Percentiles rank a stretch among this genome's conserved stretches.
Evolutionary conservation across 2,329 filamentous ascomycete genomes (phyloP).

Genomic region (Ophiostoma pallidulum): DNA sequence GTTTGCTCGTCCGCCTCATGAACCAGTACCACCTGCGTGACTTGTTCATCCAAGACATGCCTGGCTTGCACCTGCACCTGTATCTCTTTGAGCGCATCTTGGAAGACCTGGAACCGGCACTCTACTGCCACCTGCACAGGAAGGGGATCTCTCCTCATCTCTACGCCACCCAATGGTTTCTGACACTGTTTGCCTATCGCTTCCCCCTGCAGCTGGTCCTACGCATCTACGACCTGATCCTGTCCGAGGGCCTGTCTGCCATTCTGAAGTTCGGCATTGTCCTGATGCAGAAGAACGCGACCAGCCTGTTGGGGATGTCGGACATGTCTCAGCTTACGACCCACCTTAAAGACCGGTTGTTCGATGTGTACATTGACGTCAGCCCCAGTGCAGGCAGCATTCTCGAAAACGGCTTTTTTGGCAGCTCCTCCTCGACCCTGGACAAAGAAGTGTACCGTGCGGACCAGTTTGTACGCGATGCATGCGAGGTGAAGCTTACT

Average conservation of each 20-base stretch:
- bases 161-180: constrained; percentile 98
- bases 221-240: constrained; percentile 89
- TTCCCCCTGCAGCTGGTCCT: constrained; percentile 94
- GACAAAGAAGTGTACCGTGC: constrained; percentile 96
- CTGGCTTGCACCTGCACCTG: constrained; percentile 82
- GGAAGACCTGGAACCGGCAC: constrained; percentile 85
- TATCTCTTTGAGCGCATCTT: constrained; percentile 92
- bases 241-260: constrained; percentile 86
- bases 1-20: constrained; percentile 86
- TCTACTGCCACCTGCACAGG: constrained; percentile 89
- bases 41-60: constrained; percentile 93
- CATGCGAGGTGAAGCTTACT: constrained; percentile 77
- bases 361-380: constrained; percentile 95
- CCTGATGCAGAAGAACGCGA: constrained; percentile 88
- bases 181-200: constrained; percentile 95
- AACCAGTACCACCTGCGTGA: constrained; percentile 91
- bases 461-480: constrained; percentile 86
- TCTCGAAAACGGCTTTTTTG: constrained; percentile 94
- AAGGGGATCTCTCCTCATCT: constrained; percentile 81
- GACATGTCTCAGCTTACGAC: constrained; percentile 85
- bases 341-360: constrained; percentile 87
- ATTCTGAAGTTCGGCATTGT: constrained; percentile 92
- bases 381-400: constrained; percentile 86
- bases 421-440: constrained; percentile 74
- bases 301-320: constrained; percentile 68